Evolutionary conservation across 306 rosid genomes (phyloP).

Genomic region (Vachellia collinsii): DNA sequence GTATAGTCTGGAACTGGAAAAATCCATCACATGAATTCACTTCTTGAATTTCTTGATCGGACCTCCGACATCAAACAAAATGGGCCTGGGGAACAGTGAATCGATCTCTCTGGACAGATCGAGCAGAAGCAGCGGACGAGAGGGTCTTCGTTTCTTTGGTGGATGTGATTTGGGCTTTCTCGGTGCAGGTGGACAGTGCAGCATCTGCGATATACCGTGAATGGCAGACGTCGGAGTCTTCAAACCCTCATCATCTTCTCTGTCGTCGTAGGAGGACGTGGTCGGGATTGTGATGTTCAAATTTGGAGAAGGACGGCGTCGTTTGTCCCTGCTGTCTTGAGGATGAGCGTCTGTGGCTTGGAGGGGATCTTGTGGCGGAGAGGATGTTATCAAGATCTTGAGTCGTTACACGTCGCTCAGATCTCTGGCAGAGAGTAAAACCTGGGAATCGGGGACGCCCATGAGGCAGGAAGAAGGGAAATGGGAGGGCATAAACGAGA

Average conservation of each 20-base stretch:
- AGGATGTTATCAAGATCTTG: conserved; percentile 36
- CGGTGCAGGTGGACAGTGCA: conserved; percentile 71
- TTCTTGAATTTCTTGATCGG: conserved; percentile 53
- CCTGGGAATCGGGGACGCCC: conserved; percentile 45
- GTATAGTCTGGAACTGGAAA: not conserved
- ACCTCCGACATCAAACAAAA: conserved; percentile 48
- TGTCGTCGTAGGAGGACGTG: not conserved
- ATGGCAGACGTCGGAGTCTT: conserved; percentile 69
- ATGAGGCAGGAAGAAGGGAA: conserved; percentile 36
- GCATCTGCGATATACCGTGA: conserved; percentile 44
- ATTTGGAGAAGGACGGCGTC: not conserved
- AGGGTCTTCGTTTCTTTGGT: conserved; percentile 47
- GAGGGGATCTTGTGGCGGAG: not conserved
- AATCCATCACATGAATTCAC: not conserved
- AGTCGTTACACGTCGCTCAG: conserved; percentile 41
- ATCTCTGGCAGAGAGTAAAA: conserved; percentile 50
- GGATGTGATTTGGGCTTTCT: conserved; percentile 59
- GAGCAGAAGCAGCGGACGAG: conserved; percentile 27
- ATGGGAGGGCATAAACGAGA: not conserved
- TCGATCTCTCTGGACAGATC: conserved; percentile 53
- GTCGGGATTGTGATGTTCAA: conserved; percentile 47
- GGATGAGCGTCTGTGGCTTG: not conserved
- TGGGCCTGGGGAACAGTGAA: conserved; percentile 48
- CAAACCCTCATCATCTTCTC: conserved; percentile 45
- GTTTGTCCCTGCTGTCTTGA: not conserved